Percentiles rank a stretch among this genome's conserved stretches.
These are phyloP conservation scores for Herpetospermum pedunculosum DNA, from an alignment of 306 rosid genomes.

Conservation along the genomic window DNA sequence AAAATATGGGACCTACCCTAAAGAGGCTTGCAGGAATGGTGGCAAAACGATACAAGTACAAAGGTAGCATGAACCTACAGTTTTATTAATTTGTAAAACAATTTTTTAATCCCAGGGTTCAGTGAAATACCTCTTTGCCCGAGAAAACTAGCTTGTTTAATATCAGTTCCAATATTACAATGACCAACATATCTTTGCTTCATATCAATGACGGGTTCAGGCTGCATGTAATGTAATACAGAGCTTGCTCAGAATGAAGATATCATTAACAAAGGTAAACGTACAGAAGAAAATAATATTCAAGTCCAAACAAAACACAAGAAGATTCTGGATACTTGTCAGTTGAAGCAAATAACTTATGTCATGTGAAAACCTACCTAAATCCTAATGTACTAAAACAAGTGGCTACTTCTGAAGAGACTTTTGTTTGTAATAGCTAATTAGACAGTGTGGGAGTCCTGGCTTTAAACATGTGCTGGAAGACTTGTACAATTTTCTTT, in stretches of 20 bases:
- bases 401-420: neutral
- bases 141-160: slow-evolving; percentile 93
- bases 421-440: neutral
- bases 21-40: neutral
- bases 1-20: neutral
- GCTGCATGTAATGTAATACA: slow-evolving; percentile 40
- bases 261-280: neutral
- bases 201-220: slow-evolving; percentile 81
- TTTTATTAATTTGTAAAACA: neutral
- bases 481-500: neutral
- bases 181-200: slow-evolving; percentile 88
- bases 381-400: neutral
- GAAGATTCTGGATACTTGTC: neutral
- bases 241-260: neutral
- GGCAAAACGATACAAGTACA: neutral
- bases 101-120: neutral
- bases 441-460: neutral
- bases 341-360: neutral
- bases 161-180: slow-evolving; percentile 92
- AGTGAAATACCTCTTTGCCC: slow-evolving; percentile 70
- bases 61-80: neutral
- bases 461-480: neutral
- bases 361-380: neutral
- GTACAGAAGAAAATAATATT: neutral
- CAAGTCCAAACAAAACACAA: neutral